phyloP scores from a whole-genome alignment of 768 basidiomycete genomes.

The Suillus discolor region DNA sequence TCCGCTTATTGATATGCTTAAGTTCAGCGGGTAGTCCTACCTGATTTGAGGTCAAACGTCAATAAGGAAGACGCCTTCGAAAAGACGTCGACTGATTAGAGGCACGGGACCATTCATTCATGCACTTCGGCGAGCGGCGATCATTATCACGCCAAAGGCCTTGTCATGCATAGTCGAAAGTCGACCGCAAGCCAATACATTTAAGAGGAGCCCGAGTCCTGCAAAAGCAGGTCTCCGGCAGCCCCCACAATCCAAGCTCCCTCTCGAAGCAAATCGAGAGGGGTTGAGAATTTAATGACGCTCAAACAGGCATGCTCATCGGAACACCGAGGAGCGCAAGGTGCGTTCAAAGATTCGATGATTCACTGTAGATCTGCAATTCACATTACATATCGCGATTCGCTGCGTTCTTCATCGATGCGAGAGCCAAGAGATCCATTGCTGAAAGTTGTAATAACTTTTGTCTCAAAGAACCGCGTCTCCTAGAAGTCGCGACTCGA shows the following conservation, averaged over 20 bases:
- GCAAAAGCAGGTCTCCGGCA: constrained; percentile 31
- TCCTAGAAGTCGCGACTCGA: constrained; percentile 18
- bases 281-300: too few relatives aligned
- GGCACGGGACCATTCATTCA: not conserved
- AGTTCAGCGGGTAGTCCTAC: constrained; percentile 85
- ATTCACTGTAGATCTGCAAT: constrained; percentile 81
- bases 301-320: constrained; percentile 50
- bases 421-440: constrained; percentile 78
- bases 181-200: constrained; percentile 23
- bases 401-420: constrained; percentile 82
- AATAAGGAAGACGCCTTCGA: not conserved
- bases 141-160: constrained; percentile 52
- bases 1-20: constrained; percentile 90
- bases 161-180: not conserved
- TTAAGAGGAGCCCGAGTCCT: not conserved
- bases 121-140: constrained; percentile 32
- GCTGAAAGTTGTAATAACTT: constrained; percentile 47
- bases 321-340: constrained; percentile 78
- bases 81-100: not conserved
- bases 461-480: constrained; percentile 17
- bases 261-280: constrained; percentile 4
- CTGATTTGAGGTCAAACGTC: constrained; percentile 72
- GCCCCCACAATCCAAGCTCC: constrained; percentile 44
- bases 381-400: constrained; percentile 84
- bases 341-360: constrained; percentile 84